These are phyloP conservation scores for Gastrodia elata DNA, from an alignment of 106 monocot genomes.

Conservation along the genomic window DNA sequence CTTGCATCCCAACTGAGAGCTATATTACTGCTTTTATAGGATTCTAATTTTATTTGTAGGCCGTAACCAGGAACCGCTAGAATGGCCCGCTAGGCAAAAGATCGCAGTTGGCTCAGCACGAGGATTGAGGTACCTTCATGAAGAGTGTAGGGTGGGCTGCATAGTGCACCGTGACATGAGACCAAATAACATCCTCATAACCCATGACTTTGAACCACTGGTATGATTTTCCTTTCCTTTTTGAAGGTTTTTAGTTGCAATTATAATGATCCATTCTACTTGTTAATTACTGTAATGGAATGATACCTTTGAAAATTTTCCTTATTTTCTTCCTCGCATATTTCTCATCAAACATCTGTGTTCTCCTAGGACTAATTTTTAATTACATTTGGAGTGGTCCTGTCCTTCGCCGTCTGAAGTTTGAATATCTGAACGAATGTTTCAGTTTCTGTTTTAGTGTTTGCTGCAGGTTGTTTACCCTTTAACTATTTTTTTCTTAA, in stretches of 20 bases:
- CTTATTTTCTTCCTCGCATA: neutral
- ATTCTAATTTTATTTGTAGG: conserved; percentile 25
- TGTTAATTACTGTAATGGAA: neutral
- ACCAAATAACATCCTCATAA: conserved; percentile 79
- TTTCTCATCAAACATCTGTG: neutral
- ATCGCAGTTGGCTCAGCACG: conserved; percentile 87
- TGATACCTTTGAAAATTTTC: neutral
- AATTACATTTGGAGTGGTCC: neutral
- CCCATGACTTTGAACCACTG: conserved; percentile 86
- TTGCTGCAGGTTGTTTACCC: neutral
- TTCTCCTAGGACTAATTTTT: neutral
- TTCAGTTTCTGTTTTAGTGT: neutral
- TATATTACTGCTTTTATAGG: neutral
- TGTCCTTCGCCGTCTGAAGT: neutral
- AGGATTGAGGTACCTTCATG: conserved; percentile 81
- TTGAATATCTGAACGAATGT: neutral
- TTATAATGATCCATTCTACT: neutral
- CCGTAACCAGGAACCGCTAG: conserved; percentile 37
- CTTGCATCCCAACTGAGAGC: neutral
- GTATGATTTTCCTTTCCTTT: conserved; percentile 19
- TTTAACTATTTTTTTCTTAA: neutral
- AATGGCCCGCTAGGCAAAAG: conserved; percentile 75
- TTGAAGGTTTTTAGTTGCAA: neutral
- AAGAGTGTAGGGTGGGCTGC: conserved; percentile 86
- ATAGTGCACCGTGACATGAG: conserved; percentile 87